Evolutionary conservation across 768 basidiomycete species (phyloP), one percentile per base, ranked within the genome.

Genomic region (Tulasnella sp.): DNA sequence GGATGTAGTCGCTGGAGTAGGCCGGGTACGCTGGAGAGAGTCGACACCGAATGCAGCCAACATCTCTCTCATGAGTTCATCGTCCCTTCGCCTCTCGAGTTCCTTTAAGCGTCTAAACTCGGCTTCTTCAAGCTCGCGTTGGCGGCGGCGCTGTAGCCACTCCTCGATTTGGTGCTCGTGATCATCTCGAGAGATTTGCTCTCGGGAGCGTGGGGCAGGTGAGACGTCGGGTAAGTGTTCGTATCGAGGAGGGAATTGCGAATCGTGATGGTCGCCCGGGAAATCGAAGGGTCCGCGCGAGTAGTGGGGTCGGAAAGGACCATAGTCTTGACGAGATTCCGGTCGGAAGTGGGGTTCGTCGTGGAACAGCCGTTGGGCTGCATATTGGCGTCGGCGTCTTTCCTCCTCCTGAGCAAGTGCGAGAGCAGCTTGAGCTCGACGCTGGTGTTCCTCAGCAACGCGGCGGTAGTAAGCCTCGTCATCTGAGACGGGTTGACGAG

Each of bases 321-420:
- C 29, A 22, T 44, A 39, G 4, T 67, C 35, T 26, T 35, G 35
- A 26, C 17, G 12, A 22, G 35, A 67, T 67, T 44, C 40, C 16
- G 67, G 16, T 22, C 67, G 3, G 42, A 11, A 59, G 26, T 59
- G 29, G 52, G 52, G 52, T 32, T 29, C 52, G 7, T 59, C 52
- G 14, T 59, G 52, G 11, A 26, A 32, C 26, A 22, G 11, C 14
- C 52, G 36, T 32, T 29, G 67, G 12, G 39, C 12, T 14, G n/a
- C 22, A 67, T 29, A 26, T 19, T 67, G 39, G 12, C 67, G 39
- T 26, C 42, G n/a, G 40, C 39, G 67, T 14, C 29, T 37, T 34
- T 44, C 67, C 40, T 67, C 39, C 67, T 67, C 67, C 41, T 67
- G 67, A 42, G 67, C 67, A 6, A 67, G 39, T 5, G 67, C 37